phyloP scores from a whole-genome alignment of 75 land plant species.

The Ceratopteris richardii region DNA sequence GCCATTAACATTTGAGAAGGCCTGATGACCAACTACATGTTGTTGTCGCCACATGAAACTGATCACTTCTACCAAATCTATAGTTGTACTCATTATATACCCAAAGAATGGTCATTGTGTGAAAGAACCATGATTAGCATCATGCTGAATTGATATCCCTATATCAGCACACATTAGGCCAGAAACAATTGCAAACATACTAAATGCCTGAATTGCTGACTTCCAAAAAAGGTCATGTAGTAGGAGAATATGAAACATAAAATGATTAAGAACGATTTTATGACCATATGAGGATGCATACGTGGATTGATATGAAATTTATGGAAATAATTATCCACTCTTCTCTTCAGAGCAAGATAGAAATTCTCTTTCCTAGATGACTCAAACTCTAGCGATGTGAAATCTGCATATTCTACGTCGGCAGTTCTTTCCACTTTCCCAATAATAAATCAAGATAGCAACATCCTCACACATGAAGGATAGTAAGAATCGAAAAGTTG shows the following conservation, averaged over 20 bases:
- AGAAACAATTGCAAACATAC: constrained; percentile 21
- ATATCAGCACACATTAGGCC: constrained; percentile 38
- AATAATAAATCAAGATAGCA: constrained; percentile 28
- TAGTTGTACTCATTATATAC: constrained; percentile 34
- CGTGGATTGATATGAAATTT: constrained; percentile 32
- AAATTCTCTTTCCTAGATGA: constrained; percentile 26
- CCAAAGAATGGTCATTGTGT: constrained; percentile 17
- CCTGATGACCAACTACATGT: constrained; percentile 49
- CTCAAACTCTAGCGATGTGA: constrained; percentile 16
- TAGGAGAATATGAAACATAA: constrained; percentile 28
- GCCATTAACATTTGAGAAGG: constrained; percentile 39
- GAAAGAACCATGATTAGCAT: constrained; percentile 44
- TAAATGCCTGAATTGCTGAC: constrained; percentile 17
- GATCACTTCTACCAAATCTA: constrained; percentile 43
- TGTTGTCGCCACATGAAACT: constrained; percentile 55
- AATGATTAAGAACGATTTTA: constrained; percentile 28
- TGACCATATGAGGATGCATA: constrained; percentile 37
- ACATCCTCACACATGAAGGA: too few species aligned
- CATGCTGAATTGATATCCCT: constrained; percentile 38
- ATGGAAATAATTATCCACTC: constrained; percentile 33
- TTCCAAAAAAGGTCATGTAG: constrained; percentile 27
- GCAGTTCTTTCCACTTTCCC: constrained; percentile 36
- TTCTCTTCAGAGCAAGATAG: constrained; percentile 30
- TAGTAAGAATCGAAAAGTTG: too few species aligned
- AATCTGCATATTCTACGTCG: too few species aligned